Base-by-base conservation (phyloP, 31 red algal species). In the Porphyra umbilicalis region DNA sequence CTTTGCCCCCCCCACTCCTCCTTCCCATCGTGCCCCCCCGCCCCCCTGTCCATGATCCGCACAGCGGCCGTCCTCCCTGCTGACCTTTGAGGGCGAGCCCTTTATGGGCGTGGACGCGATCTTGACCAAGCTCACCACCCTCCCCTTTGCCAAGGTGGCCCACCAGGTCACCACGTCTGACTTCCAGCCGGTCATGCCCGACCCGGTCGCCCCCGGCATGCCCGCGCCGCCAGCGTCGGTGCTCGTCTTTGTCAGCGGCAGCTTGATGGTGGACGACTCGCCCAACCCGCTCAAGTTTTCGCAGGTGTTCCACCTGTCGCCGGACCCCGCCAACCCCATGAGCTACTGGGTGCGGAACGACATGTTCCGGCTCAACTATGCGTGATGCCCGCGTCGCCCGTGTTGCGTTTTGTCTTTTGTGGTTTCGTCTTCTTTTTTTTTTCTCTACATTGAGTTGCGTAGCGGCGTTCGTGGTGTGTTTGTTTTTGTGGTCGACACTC, bases 241-340 rank as follows among this genome's bases (percentile, higher is more conserved):
- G 38, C 84, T 97, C 10, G 92, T 97, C 37, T 94, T 93, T 33
- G 95, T 97, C 32, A 92, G 79, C 75, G 95, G 95, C 16, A 91
- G 94, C 82, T 75, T 97, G 82, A 67, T 94, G 31, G 85, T 97
- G 35, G 95, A 97, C 77, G 88, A 97, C 79, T 82, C 78, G 34
- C 36, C 75, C 35, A 94, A 94, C 76, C 85, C 95, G 36, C 76
- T 97, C 84, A 97, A 97, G 88, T 97, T 97, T 36, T 89, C 95
- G 16, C 95, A 97, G 80, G 82, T 80, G 75, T 97, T 97, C 83
- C 80, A 92, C 78, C 79, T 97, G 37, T 20, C 94, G 32, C 95
- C 95, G 5, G 90, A 92, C 38, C 68, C 86, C 32, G 75, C 39
- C 36, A 91, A 84, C 20, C 78, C 85, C 11, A 29, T 39, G 42